Conservation (phyloP, 192 early-diverging fungal species). For the Coemansia erecta region DNA sequence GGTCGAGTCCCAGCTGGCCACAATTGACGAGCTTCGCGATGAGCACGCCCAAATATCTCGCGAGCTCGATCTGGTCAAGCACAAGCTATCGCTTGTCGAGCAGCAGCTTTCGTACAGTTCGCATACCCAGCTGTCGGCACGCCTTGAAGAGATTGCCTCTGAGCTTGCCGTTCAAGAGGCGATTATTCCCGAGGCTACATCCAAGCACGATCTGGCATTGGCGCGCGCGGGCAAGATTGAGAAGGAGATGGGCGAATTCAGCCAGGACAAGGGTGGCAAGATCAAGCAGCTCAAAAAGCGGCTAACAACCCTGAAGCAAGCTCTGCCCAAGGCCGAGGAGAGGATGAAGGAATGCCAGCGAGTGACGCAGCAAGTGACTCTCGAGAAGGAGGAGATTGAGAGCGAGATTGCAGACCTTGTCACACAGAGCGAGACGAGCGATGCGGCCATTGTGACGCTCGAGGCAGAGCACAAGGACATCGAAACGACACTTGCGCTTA, state of each 20-base stretch:
- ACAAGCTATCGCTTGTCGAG: slow-evolving; percentile 75
- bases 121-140: slow-evolving; percentile 61
- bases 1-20: slow-evolving; percentile 57
- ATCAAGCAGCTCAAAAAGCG: slow-evolving; percentile 78
- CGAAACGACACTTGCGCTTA: slow-evolving; percentile 43
- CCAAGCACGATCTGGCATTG: slow-evolving; percentile 52
- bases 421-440: slow-evolving; percentile 28
- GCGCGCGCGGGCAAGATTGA: slow-evolving; percentile 65
- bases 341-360: slow-evolving; percentile 45
- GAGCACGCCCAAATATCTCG: slow-evolving; percentile 62
- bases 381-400: slow-evolving; percentile 50
- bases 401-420: slow-evolving; percentile 36
- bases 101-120: slow-evolving; percentile 75
- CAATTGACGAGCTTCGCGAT: slow-evolving; percentile 55
- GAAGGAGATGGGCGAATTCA: slow-evolving; percentile 87
- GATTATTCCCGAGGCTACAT: slow-evolving; percentile 55
- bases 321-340: slow-evolving; percentile 57
- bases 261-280: slow-evolving; percentile 84
- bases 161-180: slow-evolving; percentile 59
- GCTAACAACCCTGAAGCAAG: slow-evolving; percentile 62
- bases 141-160: slow-evolving; percentile 27
- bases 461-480: slow-evolving; percentile 52
- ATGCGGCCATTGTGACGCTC: slow-evolving; percentile 45
- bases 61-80: slow-evolving; percentile 69
- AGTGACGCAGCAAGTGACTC: slow-evolving; percentile 35